Percentiles rank a stretch among this genome's conserved stretches.
phyloP scores from a whole-genome alignment of 371 early-diverging fungal species.

The Actinomortierella wolfii region DNA sequence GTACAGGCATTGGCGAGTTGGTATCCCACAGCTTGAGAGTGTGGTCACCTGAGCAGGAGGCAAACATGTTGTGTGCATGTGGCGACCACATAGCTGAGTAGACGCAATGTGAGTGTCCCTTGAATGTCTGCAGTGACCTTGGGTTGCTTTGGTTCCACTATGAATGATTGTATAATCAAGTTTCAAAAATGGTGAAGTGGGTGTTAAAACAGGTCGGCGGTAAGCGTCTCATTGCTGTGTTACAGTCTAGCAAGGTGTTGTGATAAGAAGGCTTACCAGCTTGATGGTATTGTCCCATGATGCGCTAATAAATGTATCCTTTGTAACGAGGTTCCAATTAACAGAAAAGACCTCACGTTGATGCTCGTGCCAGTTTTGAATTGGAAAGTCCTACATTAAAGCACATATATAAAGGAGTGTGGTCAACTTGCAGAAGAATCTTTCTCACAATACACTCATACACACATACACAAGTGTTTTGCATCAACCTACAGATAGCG shows the following conservation, averaged over 20 bases:
- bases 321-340: conserved; percentile 90
- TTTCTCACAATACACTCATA: not conserved
- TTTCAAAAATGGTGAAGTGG: too few relatives aligned
- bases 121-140: conserved; percentile 83
- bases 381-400: conserved; percentile 76
- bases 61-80: conserved; percentile 73
- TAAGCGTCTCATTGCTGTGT: too few relatives aligned
- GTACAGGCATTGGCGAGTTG: conserved; percentile 62
- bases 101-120: conserved; percentile 85
- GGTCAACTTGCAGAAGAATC: conserved; percentile 1
- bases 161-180: not conserved
- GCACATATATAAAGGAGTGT: conserved; percentile 4
- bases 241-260: too few relatives aligned
- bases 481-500: conserved; percentile 63
- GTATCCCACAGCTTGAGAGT: conserved; percentile 91
- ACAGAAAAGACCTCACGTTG: conserved; percentile 90
- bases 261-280: too few relatives aligned
- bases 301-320: conserved; percentile 85
- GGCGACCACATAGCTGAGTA: conserved; percentile 91
- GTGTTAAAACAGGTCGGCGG: too few relatives aligned
- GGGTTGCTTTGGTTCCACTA: conserved; percentile 89
- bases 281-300: conserved; percentile 96
- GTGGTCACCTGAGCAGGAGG: conserved; percentile 89
- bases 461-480: conserved; percentile 2
- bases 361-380: conserved; percentile 93